Percentiles rank a stretch among this genome's conserved stretches.
phyloP scores from a whole-genome alignment of 2,329 filamentous ascomycete species.

The Botrytis fabae region DNA sequence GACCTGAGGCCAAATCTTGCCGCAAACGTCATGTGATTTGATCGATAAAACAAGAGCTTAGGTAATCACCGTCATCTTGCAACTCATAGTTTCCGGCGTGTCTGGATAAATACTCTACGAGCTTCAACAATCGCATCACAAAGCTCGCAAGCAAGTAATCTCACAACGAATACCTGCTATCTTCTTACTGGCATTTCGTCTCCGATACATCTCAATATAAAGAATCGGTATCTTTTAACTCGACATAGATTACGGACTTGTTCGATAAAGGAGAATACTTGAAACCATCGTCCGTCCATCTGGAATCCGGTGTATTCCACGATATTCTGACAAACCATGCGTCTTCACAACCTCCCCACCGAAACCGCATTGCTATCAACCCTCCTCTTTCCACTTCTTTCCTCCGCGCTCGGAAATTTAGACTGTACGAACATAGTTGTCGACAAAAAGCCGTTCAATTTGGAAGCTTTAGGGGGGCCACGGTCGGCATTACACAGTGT shows the following conservation, averaged over 20 bases:
- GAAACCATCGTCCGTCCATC: background rate
- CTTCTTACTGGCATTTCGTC: background rate
- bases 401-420: slow-evolving; percentile 48
- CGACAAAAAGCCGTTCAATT: slow-evolving; percentile 62
- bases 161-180: background rate
- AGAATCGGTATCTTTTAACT: background rate
- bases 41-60: background rate
- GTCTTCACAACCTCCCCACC: slow-evolving; percentile 30
- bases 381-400: slow-evolving; percentile 37
- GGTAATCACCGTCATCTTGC: slow-evolving; percentile 20
- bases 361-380: slow-evolving; percentile 36
- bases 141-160: background rate
- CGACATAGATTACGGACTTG: background rate
- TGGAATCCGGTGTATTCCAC: background rate
- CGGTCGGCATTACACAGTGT: slow-evolving; percentile 65
- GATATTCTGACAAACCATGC: slow-evolving; percentile 30
- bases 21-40: slow-evolving; percentile 12
- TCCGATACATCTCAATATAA: background rate
- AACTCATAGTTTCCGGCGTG: background rate
- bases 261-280: background rate
- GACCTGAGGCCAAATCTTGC: background rate
- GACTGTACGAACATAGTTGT: slow-evolving; percentile 63
- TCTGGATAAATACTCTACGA: background rate
- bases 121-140: background rate
- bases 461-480: slow-evolving; percentile 63